Base-by-base conservation (phyloP, 2,329 filamentous ascomycete species). In the Pyricularia sp. region DNA sequence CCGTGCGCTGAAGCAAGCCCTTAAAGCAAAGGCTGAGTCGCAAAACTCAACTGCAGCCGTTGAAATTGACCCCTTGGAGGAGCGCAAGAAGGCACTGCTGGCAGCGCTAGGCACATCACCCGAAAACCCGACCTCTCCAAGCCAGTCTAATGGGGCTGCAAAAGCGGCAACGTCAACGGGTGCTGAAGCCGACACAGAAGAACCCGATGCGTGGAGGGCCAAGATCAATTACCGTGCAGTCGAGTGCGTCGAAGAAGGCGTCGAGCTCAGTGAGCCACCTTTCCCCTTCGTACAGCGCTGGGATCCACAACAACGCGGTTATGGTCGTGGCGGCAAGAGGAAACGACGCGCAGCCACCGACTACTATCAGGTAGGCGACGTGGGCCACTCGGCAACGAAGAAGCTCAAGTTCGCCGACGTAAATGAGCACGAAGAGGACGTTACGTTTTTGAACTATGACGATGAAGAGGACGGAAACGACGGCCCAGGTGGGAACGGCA, bases 281-380 rank as follows among this genome's bases (percentile, higher is more conserved):
- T 97, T 96, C 71, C 93, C 93, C 0, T 97, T 97, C 73, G 80
- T 89, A 19, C 92, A 97, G 74, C 84, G 90, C 61, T 97, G 93
- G 93, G 91, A 96, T 74, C 82, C 84, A 3, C 88, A 91, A 67
- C 89, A 93, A 70, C 81, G 68, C 16, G 19, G 30, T 30, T 35
- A 28, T 35, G 40, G 62, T 62, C 72, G 75, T 31, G 75, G 76
- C 28, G 75, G 74, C 49, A 84, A 79, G 67, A 76, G 78, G 64
- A 87, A 87, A 72, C 78, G 80, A 64, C 73, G 75, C 60, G 73
- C 77, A 65, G 74, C 80, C 49, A 55, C 72, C 2, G 74, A 79
- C 22, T 79, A 74, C 63, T 76, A 81, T 64, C 70, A 78, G 7
- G 12, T 12, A 9, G n/a, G 35, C 10, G 74, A 78, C 4, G 73